Conservation (phyloP, 163 green algal species). For the Coccomyxa subellipsoidea region DNA sequence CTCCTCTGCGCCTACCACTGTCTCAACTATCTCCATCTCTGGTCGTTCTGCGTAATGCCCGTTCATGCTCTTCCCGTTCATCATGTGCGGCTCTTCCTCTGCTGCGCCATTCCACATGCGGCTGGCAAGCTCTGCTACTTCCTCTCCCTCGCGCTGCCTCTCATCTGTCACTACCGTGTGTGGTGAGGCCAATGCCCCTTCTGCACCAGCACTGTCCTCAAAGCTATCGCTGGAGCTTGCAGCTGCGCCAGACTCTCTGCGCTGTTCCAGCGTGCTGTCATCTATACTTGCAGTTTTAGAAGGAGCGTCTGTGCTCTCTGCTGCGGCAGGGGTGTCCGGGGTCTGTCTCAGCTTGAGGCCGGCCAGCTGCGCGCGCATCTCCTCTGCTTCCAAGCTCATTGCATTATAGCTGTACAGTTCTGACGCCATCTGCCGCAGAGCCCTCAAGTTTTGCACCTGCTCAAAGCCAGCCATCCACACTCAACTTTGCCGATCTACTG, state of each 20-base stretch:
- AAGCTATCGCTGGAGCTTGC: background rate
- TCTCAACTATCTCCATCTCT: no score
- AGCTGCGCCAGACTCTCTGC: background rate
- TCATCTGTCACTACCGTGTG: background rate
- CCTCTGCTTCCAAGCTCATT: background rate
- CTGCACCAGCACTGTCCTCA: background rate
- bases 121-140: constrained; percentile 2
- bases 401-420: background rate
- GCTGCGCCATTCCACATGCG: background rate
- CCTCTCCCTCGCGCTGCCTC: background rate
- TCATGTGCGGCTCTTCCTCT: background rate
- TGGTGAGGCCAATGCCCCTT: no score
- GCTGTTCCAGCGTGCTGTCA: background rate
- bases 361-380: background rate
- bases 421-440: background rate
- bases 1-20: background rate
- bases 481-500: no score
- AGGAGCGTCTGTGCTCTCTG: no score
- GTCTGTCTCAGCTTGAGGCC: background rate
- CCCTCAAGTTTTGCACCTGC: background rate
- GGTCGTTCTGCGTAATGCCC: background rate
- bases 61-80: background rate
- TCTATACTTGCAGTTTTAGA: background rate
- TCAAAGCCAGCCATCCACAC: background rate
- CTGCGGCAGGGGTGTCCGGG: background rate